A percentile compares a stretch with the other conserved stretches of the same genome.
Conservation (phyloP, 164 flowering plant genomes). For the Tetracentron sinense region DNA sequence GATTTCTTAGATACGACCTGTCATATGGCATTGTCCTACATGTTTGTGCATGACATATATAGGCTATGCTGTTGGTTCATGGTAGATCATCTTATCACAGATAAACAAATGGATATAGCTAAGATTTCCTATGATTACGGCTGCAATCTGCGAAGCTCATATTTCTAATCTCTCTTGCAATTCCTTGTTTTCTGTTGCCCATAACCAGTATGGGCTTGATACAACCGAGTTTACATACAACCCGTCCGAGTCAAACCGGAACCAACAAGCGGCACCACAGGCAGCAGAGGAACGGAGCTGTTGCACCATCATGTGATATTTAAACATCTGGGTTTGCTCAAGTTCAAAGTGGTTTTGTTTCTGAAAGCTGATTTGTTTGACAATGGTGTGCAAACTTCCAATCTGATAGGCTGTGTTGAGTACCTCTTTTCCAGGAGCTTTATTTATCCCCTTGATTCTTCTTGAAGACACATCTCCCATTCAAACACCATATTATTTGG, state of each 20-base stretch:
- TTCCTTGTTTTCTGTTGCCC: conserved; percentile 3
- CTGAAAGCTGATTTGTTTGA: too few species aligned
- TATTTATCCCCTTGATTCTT: too few species aligned
- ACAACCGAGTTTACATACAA: too few species aligned
- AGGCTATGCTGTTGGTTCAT: background rate
- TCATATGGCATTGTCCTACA: background rate
- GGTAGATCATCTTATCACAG: background rate
- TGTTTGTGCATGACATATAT: background rate
- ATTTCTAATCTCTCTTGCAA: background rate
- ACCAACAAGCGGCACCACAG: conserved; percentile 47
- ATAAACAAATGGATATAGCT: background rate
- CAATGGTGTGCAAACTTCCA: too few species aligned
- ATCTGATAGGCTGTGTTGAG: too few species aligned
- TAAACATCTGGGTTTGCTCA: too few species aligned
- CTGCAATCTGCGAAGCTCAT: background rate
- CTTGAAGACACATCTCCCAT: too few species aligned
- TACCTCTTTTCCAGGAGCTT: too few species aligned
- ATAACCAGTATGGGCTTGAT: conserved; percentile 79
- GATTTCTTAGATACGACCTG: background rate
- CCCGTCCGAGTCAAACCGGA: conserved; percentile 60
- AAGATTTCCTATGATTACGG: background rate
- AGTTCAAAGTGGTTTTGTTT: too few species aligned
- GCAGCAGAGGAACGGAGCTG: conserved; percentile 61
- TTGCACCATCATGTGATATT: conserved; percentile 65
- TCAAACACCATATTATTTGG: too few species aligned